phyloP scores from a whole-genome alignment of 495 filamentous ascomycete species.

The Antarctomyces pellizariae region DNA sequence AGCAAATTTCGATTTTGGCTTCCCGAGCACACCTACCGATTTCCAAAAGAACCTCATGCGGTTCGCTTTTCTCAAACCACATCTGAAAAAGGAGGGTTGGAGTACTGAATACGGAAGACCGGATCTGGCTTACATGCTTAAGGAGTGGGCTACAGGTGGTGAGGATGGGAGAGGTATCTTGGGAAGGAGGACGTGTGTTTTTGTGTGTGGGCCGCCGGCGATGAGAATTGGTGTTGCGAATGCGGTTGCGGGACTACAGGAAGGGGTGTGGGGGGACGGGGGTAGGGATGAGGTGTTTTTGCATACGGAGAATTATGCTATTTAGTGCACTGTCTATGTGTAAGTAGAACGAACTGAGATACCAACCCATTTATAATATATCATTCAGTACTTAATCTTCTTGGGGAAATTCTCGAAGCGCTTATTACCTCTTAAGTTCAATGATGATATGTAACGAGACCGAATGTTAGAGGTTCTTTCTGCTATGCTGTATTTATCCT shows the following conservation, averaged over 20 bases:
- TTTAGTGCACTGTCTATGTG: too few relatives aligned
- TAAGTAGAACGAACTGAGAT: too few relatives aligned
- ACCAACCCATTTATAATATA: too few relatives aligned
- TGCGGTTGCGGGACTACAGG: conserved; percentile 63
- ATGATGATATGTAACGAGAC: too few relatives aligned
- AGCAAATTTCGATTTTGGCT: conserved; percentile 47
- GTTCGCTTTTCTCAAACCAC: conserved; percentile 49
- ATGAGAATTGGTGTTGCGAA: conserved; percentile 76
- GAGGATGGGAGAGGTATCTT: conserved; percentile 37
- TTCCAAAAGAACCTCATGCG: conserved; percentile 68
- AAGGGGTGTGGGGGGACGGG: conserved; percentile 52
- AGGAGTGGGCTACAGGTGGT: conserved; percentile 42
- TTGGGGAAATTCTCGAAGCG: too few relatives aligned
- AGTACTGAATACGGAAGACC: conserved; percentile 85
- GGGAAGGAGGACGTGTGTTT: conserved; percentile 69
- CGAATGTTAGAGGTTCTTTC: too few relatives aligned
- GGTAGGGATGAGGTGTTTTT: conserved; percentile 76
- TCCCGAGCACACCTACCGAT: conserved; percentile 50
- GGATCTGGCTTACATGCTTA: conserved; percentile 62
- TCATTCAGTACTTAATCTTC: too few relatives aligned
- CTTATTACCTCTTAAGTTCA: too few relatives aligned
- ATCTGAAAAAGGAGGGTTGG: conserved; percentile 59
- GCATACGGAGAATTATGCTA: conserved; percentile 85
- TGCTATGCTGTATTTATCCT: too few relatives aligned
- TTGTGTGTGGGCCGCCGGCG: conserved; percentile 70